Percentiles rank a stretch among this genome's conserved stretches.
Evolutionary conservation across 306 rosid species (phyloP).

Genomic region (Citrullus colocynthis): DNA sequence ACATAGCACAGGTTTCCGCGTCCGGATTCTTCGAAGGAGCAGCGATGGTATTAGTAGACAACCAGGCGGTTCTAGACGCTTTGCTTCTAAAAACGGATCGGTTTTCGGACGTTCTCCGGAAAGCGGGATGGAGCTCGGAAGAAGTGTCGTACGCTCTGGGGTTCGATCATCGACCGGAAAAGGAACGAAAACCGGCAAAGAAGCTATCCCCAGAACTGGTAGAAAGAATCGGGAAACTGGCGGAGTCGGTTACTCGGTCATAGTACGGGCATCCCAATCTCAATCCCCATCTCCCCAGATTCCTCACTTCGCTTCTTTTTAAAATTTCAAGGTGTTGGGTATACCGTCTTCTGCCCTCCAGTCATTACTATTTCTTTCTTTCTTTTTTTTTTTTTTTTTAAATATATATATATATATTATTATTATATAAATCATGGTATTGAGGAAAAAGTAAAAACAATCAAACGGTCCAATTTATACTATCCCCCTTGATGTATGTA

Average conservation of each 20-base stretch:
- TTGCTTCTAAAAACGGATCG: slow-evolving; percentile 62
- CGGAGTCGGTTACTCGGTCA: slow-evolving; percentile 76
- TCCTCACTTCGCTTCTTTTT: not conserved
- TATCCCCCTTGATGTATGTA: not conserved
- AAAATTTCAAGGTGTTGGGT: slow-evolving; percentile 17
- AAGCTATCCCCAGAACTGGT: slow-evolving; percentile 73
- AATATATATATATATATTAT: not conserved
- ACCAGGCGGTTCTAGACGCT: slow-evolving; percentile 77
- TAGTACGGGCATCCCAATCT: slow-evolving; percentile 6
- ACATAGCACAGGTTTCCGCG: slow-evolving; percentile 66
- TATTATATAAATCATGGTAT: not conserved
- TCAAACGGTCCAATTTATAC: not conserved
- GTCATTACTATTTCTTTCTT: not conserved
- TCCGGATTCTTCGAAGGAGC: slow-evolving; percentile 72
- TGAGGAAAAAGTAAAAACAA: not conserved
- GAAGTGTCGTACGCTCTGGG: slow-evolving; percentile 86
- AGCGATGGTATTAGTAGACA: slow-evolving; percentile 70
- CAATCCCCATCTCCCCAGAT: not conserved
- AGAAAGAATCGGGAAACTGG: slow-evolving; percentile 70
- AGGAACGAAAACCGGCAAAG: slow-evolving; percentile 63
- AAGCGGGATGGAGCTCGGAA: slow-evolving; percentile 98
- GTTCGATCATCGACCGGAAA: slow-evolving; percentile 82
- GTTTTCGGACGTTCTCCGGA: slow-evolving; percentile 70
- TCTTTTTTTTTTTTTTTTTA: no score
- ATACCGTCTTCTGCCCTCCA: slow-evolving; percentile 11